Evolutionary conservation across 768 basidiomycete species (phyloP).

Genomic region (Calocera cornea): DNA sequence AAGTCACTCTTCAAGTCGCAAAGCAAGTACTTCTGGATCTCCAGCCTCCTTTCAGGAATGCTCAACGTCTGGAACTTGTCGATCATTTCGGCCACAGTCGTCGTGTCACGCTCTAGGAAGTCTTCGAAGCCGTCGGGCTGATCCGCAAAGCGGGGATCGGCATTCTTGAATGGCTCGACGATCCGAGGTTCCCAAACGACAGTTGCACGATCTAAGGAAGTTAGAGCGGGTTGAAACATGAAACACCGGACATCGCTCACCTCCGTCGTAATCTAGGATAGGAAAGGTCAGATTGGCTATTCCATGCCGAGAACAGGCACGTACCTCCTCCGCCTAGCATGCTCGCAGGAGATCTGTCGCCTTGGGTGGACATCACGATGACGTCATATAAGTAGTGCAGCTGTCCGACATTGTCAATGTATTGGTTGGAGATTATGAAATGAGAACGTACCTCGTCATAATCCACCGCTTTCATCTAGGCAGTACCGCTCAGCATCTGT

Average conservation of each 20-base stretch:
- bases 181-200: constrained; percentile 47
- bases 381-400: constrained; percentile 9
- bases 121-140: constrained; percentile 33
- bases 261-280: constrained; percentile 46
- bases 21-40: constrained; percentile 39
- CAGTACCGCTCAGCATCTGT: too few relatives aligned
- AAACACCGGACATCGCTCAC: too few relatives aligned
- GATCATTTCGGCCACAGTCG: constrained; percentile 34
- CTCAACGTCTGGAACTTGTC: constrained; percentile 13
- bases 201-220: constrained; percentile 7
- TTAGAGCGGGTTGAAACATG: too few relatives aligned
- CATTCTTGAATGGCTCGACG: constrained; percentile 41
- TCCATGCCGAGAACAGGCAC: constrained; percentile 8
- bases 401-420: too few relatives aligned
- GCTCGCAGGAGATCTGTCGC: constrained; percentile 41
- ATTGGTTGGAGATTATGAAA: too few relatives aligned
- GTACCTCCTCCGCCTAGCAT: constrained; percentile 47
- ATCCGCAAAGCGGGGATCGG: constrained; percentile 34
- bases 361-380: constrained; percentile 23
- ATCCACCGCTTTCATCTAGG: neutral
- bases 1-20: constrained; percentile 26
- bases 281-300: constrained; percentile 26
- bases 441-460: neutral
- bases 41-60: constrained; percentile 20
- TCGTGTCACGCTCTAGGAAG: constrained; percentile 33